These are phyloP conservation scores for Starmera dryadoides DNA, from an alignment of 805 yeast genomes.

Conservation along the genomic window DNA sequence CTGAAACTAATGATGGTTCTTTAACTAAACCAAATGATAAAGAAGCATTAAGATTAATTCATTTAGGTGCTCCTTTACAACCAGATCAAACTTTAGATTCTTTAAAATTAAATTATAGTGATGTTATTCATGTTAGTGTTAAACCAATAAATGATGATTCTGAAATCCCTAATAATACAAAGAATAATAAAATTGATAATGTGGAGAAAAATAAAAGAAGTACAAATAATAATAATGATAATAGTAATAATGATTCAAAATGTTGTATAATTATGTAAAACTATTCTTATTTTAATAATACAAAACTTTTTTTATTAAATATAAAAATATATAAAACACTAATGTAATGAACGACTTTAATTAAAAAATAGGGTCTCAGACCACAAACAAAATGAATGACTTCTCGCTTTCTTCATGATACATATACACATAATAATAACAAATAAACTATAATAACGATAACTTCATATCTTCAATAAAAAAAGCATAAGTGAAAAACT, in stretches of 20 bases:
- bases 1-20: neutral
- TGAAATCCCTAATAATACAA: conserved; percentile 23
- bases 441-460: too few relatives aligned
- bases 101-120: conserved; percentile 14
- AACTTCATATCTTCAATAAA: too few relatives aligned
- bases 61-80: conserved; percentile 21
- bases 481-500: too few relatives aligned
- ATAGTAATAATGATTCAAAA: neutral
- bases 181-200: neutral
- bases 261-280: neutral
- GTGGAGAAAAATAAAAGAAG: neutral
- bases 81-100: conserved; percentile 8
- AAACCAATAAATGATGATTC: conserved; percentile 17
- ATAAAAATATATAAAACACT: too few relatives aligned
- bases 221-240: too few relatives aligned
- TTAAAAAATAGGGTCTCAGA: too few relatives aligned
- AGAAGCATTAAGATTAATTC: conserved; percentile 19
- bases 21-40: neutral
- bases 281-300: too few relatives aligned
- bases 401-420: too few relatives aligned
- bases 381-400: too few relatives aligned
- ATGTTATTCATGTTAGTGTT: conserved; percentile 22
- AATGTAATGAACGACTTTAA: too few relatives aligned
- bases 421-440: too few relatives aligned
- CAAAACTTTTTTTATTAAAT: too few relatives aligned